Evolutionary conservation across 371 early-diverging fungal species (phyloP).

Genomic region (Umbelopsis sp.): DNA sequence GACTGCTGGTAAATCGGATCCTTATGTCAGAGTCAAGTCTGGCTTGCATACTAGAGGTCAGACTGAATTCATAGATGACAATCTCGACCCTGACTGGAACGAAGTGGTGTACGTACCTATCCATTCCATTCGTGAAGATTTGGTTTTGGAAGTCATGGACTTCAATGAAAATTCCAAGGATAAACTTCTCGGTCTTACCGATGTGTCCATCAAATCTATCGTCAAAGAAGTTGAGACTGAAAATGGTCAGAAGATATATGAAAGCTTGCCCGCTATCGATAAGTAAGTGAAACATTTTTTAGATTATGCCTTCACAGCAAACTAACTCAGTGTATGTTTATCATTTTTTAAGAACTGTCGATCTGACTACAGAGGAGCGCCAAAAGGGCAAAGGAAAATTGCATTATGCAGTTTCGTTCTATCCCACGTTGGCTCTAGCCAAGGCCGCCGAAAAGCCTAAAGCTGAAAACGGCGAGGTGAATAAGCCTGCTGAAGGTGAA

Average conservation of each 20-base stretch:
- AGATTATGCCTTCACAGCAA: too few species aligned
- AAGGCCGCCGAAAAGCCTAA: constrained; percentile 30
- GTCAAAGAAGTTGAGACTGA: constrained; percentile 40
- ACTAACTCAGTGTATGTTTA: too few species aligned
- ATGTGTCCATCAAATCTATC: constrained; percentile 42
- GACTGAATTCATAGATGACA: constrained; percentile 70
- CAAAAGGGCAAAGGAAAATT: constrained; percentile 64
- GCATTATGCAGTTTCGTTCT: constrained; percentile 70
- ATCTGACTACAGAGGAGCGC: constrained; percentile 62
- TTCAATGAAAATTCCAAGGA: constrained; percentile 72
- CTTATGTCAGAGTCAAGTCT: constrained; percentile 75
- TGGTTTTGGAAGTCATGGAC: constrained; percentile 82
- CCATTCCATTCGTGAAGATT: constrained; percentile 67
- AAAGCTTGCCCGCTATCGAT: constrained; percentile 40
- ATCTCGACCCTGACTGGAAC: constrained; percentile 88
- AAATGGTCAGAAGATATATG: constrained; percentile 44
- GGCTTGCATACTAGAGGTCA: constrained; percentile 63
- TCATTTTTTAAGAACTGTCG: constrained; percentile 44
- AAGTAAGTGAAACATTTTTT: constrained; percentile 16
- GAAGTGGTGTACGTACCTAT: constrained; percentile 74
- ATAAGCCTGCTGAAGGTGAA: constrained; percentile 30
- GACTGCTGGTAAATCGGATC: constrained; percentile 81
- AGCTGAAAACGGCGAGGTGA: constrained; percentile 4
- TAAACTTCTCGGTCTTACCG: constrained; percentile 68
- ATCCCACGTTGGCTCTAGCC: constrained; percentile 69